phyloP scores from a whole-genome alignment of 73 alveolate genomes.

The Paramecium tetraurelia region DNA sequence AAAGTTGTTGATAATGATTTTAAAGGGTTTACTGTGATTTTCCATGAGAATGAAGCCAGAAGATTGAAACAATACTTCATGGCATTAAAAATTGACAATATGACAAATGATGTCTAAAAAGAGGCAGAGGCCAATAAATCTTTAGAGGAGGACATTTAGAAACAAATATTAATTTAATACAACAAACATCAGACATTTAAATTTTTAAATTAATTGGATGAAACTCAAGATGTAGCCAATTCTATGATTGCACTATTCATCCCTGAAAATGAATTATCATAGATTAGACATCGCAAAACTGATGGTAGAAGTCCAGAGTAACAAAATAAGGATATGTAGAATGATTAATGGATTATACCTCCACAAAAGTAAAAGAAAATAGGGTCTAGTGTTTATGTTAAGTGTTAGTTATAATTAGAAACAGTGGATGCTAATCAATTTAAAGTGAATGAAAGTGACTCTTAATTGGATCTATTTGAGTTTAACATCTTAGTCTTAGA shows the following conservation, averaged over 20 bases:
- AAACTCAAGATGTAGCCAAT: constrained; percentile 44
- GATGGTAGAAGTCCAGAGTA: background rate
- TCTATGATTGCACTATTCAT: constrained; percentile 46
- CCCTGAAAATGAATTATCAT: constrained; percentile 36
- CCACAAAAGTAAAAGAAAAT: background rate
- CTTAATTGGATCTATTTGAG: constrained; percentile 46
- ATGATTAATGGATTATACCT: background rate
- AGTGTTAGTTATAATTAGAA: background rate
- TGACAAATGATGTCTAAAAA: constrained; percentile 16
- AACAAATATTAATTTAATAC: background rate
- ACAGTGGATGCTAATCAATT: background rate
- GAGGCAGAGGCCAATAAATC: constrained; percentile 49
- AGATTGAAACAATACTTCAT: constrained; percentile 17
- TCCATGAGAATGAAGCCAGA: constrained; percentile 38
- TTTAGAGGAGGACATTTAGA: constrained; percentile 41
- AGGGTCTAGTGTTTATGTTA: constrained; percentile 3
- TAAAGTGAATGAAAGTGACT: background rate
- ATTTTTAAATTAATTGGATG: constrained; percentile 15
- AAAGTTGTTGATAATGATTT: constrained; percentile 49
- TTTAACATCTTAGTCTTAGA: constrained; percentile 36
- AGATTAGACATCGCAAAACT: background rate
- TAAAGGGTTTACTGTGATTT: constrained; percentile 38
- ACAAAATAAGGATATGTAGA: background rate
- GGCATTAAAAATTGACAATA: constrained; percentile 30
- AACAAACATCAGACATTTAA: constrained; percentile 36